phyloP scores from a whole-genome alignment of 2,329 filamentous ascomycete genomes.

The Pseudogymnoascus sp. region DNA sequence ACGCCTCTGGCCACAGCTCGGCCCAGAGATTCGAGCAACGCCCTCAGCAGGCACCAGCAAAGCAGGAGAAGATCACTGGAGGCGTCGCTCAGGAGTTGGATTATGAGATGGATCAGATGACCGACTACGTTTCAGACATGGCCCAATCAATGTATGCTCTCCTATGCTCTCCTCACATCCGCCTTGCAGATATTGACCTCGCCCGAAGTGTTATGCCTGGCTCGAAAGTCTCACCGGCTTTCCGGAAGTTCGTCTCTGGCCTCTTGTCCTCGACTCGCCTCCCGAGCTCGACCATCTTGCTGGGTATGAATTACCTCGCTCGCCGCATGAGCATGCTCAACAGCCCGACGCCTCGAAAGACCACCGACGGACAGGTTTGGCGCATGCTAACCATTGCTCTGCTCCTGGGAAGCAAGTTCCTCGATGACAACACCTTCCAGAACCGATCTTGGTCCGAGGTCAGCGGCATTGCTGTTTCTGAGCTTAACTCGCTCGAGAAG shows the following conservation, averaged over 20 bases:
- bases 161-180: conserved; percentile 44
- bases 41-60: conserved; percentile 32
- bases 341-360: conserved; percentile 31
- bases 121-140: conserved; percentile 67
- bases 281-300: conserved; percentile 62
- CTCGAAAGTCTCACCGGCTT: conserved; percentile 51
- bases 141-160: conserved; percentile 58
- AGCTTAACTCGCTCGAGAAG: conserved; percentile 60
- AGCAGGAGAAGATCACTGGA: conserved; percentile 32
- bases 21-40: conserved; percentile 24
- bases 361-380: conserved; percentile 52
- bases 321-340: conserved; percentile 54
- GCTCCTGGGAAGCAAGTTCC: conserved; percentile 65
- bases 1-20: conserved; percentile 32
- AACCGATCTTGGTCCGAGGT: conserved; percentile 72
- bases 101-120: conserved; percentile 72
- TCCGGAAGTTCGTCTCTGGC: conserved; percentile 66
- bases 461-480: conserved; percentile 59
- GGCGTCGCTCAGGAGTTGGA: conserved; percentile 67
- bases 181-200: conserved; percentile 54
- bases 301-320: conserved; percentile 62
- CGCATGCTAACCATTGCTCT: conserved; percentile 61
- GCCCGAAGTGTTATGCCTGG: conserved; percentile 55
- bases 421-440: conserved; percentile 73
- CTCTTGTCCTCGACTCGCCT: conserved; percentile 64